These are phyloP conservation scores for Epichloe glyceriae DNA, from an alignment of 2,329 filamentous ascomycete species.

Conservation along the genomic window DNA sequence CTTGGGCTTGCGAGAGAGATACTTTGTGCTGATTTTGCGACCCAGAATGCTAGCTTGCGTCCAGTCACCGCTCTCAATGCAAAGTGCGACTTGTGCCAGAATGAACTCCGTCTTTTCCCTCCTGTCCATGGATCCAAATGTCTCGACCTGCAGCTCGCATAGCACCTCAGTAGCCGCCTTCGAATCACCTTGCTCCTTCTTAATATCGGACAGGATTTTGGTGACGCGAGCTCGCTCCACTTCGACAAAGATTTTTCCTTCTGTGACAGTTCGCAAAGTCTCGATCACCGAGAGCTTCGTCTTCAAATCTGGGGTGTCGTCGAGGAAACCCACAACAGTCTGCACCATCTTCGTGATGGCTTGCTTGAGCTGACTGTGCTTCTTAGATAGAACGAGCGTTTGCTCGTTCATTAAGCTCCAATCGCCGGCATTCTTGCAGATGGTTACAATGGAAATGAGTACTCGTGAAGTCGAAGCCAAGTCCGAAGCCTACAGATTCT, in stretches of 20 bases:
- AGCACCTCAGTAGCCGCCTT: slow-evolving; percentile 83
- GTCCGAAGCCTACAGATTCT: slow-evolving; percentile 64
- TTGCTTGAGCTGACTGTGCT: slow-evolving; percentile 99
- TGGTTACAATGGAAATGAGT: slow-evolving; percentile 76
- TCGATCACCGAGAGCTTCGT: slow-evolving; percentile 91
- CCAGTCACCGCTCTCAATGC: slow-evolving; percentile 93
- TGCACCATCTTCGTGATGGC: slow-evolving; percentile 99
- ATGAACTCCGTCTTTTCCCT: slow-evolving; percentile 99
- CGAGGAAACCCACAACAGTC: slow-evolving; percentile 82
- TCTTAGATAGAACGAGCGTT: slow-evolving; percentile 90
- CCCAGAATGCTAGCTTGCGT: slow-evolving; percentile 86
- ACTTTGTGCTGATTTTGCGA: slow-evolving; percentile 93
- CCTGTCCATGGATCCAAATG: slow-evolving; percentile 94
- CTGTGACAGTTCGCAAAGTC: slow-evolving; percentile 87
- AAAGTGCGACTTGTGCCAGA: slow-evolving; percentile 82
- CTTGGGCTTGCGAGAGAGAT: slow-evolving; percentile 80
- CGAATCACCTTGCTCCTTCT: slow-evolving; percentile 87
- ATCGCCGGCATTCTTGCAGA: slow-evolving; percentile 85
- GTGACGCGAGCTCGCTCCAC: slow-evolving; percentile 94
- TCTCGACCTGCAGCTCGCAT: slow-evolving; percentile 96
- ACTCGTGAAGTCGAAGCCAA: slow-evolving; percentile 87
- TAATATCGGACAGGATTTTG: slow-evolving; percentile 90
- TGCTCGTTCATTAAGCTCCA: slow-evolving; percentile 96
- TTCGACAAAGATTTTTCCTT: slow-evolving; percentile 99
- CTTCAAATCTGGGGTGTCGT: slow-evolving; percentile 71